Base-by-base conservation (phyloP, 768 basidiomycete species). In the Panaeolus papilionaceus region DNA sequence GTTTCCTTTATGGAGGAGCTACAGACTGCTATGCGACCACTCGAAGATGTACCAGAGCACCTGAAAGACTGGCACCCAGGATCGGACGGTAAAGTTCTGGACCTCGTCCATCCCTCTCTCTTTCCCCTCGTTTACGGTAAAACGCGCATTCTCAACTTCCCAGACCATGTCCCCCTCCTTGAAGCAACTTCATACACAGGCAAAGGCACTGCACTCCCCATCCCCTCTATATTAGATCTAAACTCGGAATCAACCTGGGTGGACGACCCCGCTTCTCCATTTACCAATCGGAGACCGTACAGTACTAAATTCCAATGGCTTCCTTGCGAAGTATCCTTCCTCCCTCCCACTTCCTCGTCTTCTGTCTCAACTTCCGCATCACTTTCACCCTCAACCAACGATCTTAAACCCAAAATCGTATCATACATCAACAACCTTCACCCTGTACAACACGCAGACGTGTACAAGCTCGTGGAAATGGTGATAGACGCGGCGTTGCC, bases 41-140 rank as follows among this genome's bases (percentile, higher is more conserved):
- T 84, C 14, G 81, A 84, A 66, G 70, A 79, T 61, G 74, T 80
- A 8, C 77, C 80, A 0, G 76, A 76, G 4, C 70, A 74, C 0
- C 40, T 76, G 67, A 76, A 79, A 33, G 83, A 85, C 69, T 85
- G 83, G 83, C 83, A 83, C 69, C 83, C 83, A 3, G 76, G 78
- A 2, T 80, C 81, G 0, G 72, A 83, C 66, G 71, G 73, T 1
- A 79, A 78, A 61, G 83, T 84, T 0, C 79, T 85, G n/a, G 82
- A 84, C 66, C 76, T 84, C 42, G 80, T 83, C 1, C 82, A 84
- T 65, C 83, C 83, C 47, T 79, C 83, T 7, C 76, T 84, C 1
- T 84, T 77, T 69, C 76, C 76, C 26, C 61, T 83, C 0, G 72
- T 78, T 6, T 81, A 80, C 65, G 79, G 75, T 16, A 71, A 70